phyloP scores from a whole-genome alignment of 345 rosid genomes.

The Jatropha curcas region DNA sequence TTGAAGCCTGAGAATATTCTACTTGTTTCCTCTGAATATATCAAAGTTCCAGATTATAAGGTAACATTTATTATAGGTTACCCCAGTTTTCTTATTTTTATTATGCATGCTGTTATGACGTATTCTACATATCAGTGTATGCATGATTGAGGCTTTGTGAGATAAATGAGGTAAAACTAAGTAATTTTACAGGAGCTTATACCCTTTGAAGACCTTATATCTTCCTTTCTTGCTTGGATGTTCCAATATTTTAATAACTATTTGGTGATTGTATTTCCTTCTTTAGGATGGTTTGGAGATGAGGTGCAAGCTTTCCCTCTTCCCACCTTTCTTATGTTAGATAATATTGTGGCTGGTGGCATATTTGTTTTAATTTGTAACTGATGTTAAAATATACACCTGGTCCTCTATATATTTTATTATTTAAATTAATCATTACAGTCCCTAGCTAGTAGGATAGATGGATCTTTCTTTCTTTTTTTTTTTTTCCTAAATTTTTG shows the following conservation, averaged over 20 bases:
- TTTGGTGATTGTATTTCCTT: neutral
- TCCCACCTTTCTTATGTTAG: too few relatives aligned
- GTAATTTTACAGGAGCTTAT: neutral
- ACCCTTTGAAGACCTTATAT: neutral
- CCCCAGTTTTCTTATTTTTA: neutral
- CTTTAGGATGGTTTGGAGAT: neutral
- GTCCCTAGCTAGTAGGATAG: neutral
- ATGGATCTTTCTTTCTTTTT: neutral
- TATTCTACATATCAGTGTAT: neutral
- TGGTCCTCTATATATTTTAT: neutral
- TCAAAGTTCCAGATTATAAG: constrained; percentile 78
- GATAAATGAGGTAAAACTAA: neutral
- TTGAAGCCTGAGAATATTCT: constrained; percentile 87
- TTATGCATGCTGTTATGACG: neutral
- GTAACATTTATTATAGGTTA: constrained; percentile 27
- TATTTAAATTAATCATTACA: neutral
- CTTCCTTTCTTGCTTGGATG: neutral
- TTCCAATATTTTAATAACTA: neutral
- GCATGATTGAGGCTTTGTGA: neutral
- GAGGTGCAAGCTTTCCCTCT: neutral
- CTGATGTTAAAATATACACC: neutral
- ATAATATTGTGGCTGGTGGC: too few relatives aligned
- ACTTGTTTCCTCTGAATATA: constrained; percentile 67
- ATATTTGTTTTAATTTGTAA: too few relatives aligned
- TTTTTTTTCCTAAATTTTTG: neutral